phyloP scores from a whole-genome alignment of 495 filamentous ascomycete genomes.

The Tuber brumale region DNA sequence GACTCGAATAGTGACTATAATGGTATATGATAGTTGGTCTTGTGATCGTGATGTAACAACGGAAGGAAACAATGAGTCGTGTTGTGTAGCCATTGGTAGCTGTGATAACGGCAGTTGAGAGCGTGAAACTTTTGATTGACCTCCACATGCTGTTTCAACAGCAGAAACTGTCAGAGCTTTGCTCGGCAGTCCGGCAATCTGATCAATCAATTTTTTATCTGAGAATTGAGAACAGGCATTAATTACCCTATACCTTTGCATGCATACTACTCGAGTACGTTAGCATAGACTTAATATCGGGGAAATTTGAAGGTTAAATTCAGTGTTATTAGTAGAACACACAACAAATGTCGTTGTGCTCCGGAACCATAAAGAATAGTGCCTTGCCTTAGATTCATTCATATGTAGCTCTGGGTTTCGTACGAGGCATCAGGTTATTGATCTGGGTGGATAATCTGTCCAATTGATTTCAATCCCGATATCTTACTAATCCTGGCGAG shows the following conservation, averaged over 20 bases:
- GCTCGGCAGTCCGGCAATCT: neutral
- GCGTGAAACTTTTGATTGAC: neutral
- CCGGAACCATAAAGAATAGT: neutral
- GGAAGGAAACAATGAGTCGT: neutral
- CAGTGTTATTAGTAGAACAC: neutral
- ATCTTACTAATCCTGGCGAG: neutral
- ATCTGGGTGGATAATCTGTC: neutral
- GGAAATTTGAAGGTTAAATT: neutral
- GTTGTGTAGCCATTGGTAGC: constrained; percentile 4
- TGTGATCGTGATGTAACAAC: neutral
- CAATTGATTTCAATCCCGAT: neutral
- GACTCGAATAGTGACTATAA: neutral
- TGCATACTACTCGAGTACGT: neutral
- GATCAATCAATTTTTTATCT: neutral
- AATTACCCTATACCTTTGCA: neutral
- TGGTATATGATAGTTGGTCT: neutral
- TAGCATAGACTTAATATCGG: neutral
- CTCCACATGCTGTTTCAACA: constrained; percentile 1
- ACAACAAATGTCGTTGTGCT: neutral
- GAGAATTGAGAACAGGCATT: neutral
- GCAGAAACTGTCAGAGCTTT: neutral
- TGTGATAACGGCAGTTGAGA: neutral
- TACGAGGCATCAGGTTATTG: neutral
- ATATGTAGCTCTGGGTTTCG: neutral
- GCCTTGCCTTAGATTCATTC: neutral